phyloP scores from a whole-genome alignment of 1,139 yeast species.

The Candida sp. region DNA sequence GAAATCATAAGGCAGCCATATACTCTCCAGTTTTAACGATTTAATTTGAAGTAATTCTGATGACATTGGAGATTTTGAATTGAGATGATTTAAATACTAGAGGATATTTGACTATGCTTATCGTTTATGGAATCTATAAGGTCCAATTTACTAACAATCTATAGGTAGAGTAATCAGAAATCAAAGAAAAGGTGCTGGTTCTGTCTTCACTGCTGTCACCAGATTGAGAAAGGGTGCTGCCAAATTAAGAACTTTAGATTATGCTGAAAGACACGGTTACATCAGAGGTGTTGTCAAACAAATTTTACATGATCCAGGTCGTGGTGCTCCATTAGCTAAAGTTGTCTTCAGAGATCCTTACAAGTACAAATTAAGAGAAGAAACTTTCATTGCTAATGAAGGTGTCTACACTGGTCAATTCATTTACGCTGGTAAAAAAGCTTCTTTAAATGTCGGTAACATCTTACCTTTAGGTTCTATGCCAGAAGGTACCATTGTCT shows the following conservation, averaged over 20 bases:
- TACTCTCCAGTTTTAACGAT: too few species aligned
- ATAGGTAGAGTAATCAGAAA: conserved; percentile 99
- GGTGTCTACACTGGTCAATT: conserved; percentile 99
- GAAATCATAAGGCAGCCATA: too few species aligned
- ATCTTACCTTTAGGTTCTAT: conserved; percentile 92
- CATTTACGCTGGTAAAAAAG: conserved; percentile 97
- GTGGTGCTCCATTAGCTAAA: conserved; percentile 99
- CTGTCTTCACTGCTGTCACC: conserved; percentile 99
- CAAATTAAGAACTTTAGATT: conserved; percentile 96
- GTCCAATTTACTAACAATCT: conserved; percentile 23
- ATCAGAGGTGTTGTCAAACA: conserved; percentile 97
- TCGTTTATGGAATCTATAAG: too few species aligned
- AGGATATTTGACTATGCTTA: too few species aligned
- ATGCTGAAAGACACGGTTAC: conserved; percentile 98
- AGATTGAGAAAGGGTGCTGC: conserved; percentile 99
- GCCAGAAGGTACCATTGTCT: conserved; percentile 98
- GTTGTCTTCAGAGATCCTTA: conserved; percentile 98
- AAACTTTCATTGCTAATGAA: conserved; percentile 96
- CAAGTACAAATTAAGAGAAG: conserved; percentile 93
- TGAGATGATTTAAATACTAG: too few species aligned
- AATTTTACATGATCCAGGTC: conserved; percentile 97
- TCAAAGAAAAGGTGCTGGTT: conserved; percentile 99
- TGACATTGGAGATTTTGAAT: too few species aligned
- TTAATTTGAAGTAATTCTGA: too few species aligned
- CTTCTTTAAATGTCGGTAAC: conserved; percentile 94